Evolutionary conservation across 2,329 filamentous ascomycete species (phyloP), one percentile per base, ranked within the genome.

Genomic region (Neonectria faginata): DNA sequence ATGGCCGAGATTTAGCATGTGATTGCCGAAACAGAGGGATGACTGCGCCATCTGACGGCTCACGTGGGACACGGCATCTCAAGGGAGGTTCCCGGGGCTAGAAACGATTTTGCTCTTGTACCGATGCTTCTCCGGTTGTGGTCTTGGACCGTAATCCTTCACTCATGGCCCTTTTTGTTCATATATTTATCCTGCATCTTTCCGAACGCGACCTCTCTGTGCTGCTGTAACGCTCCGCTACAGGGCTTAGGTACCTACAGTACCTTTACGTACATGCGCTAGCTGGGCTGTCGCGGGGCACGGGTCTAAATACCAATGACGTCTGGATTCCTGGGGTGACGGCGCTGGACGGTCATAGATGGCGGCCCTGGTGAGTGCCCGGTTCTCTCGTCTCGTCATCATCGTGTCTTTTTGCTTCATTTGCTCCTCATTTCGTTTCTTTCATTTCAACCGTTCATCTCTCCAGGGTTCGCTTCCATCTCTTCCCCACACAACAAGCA

Each of bases 311-410:
- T 53, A 65, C 73, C 73, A 65, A 76, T 76, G 75, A 76, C 75
- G 73, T 73, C 72, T 71, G 62, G 67, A 72, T 65, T 65, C 64
- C 51, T 59, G 67, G 67, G 68, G 69, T 67, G 66, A 70, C 66
- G 61, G 69, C 69, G 62, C 66, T 68, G 66, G 61, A 65, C 67
- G 71, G 73, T 64, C 61, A 51, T 75, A 70, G 64, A 78, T 78
- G 77, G 77, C 77, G 69, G 77, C 77, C 60, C 72, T 78, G 72
- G 77, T 78, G 67, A 79, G 77, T 73, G 25, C 25, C 25, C 25
- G 14, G 41, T 44, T 55, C 44, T 22, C 22, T 22, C 22, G 22
- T 50, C 16, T 52, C 41, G 11, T 57, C 27, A 33, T 29, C 16
- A 31, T 50, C 41, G 27, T 47, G 48, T 39, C 50, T 44, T 48